Evolutionary conservation across 140 eudicot species (phyloP), one percentile per base, ranked within the genome.

Genomic region (Cichorium intybus): DNA sequence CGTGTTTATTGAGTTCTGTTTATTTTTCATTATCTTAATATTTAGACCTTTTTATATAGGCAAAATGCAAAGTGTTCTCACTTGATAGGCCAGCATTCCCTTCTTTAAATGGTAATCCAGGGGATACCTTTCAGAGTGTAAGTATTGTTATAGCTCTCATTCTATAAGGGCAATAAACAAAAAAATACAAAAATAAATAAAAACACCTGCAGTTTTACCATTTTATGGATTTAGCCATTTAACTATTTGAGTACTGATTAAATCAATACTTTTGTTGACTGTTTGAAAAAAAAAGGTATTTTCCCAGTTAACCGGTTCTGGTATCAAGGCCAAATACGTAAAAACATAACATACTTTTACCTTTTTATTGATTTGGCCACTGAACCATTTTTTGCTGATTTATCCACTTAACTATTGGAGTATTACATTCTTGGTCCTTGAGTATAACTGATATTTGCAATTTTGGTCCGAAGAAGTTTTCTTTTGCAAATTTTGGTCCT

Each of bases 101-200:
- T 62, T 83, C 97, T 48, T 66, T 86, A 70, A 82, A 76, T 67
- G 90, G 97, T 70, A 80, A 79, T 54, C 95, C 99, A 27, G 94
- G 99, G 64, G 88, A 78, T 53, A 93, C 94, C 20, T 77, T 76
- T 70, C 99, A 88, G 61, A 81, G 95, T 80, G 99, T 93, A 86
- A 88, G 99, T 75, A 58, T 56, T 20, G 26, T 24, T 68, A 17
- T 37, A 24, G 24, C 56, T 39, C 60, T 24, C 9, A 3, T 51
- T 66, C 5, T 22, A 24, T 24, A 37, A 26, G 37, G 14, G n/a
- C n/a, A n/a, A n/a, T n/a, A n/a, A n/a, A n/a, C n/a, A n/a, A 48
- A 17, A 57, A 53, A 66, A 31, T 39, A 12, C 18, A 15, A 43
- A 43, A 14, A 4, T n/a, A n/a, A n/a, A n/a, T n/a, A 39, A 11